Evolutionary conservation across 139 green algal species (phyloP).

Genomic region (Pseudopediastrum boryanum): DNA sequence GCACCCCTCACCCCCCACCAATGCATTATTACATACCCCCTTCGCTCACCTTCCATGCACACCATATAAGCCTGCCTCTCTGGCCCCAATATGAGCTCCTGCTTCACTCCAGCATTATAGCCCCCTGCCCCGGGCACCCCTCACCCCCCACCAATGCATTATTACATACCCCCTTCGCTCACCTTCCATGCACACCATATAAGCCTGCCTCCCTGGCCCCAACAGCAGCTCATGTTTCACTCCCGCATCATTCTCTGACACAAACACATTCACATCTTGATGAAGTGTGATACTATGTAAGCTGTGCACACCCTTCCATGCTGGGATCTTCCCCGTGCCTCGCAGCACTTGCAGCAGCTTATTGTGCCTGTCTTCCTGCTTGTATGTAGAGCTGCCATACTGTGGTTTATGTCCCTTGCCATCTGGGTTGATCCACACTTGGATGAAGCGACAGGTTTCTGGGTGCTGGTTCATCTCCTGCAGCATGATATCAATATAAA

Average conservation of each 20-base stretch:
- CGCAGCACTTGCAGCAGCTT: constrained; percentile 73
- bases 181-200: constrained; percentile 37
- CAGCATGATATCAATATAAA: not conserved
- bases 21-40: not conserved
- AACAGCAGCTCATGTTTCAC: constrained; percentile 46
- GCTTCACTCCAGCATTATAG: constrained; percentile 48
- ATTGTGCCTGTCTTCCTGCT: constrained; percentile 67
- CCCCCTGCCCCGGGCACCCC: too few relatives aligned
- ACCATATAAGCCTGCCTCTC: constrained; percentile 47
- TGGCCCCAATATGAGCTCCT: constrained; percentile 46
- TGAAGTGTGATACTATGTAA: constrained; percentile 50
- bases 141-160: not conserved
- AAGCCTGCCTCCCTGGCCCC: constrained; percentile 44
- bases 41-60: constrained; percentile 29
- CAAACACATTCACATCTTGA: constrained; percentile 78
- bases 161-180: too few relatives aligned
- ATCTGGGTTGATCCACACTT: constrained; percentile 82
- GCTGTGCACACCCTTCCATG: constrained; percentile 33
- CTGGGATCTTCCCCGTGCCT: constrained; percentile 44
- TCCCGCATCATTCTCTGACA: constrained; percentile 66
- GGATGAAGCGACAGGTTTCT: constrained; percentile 74
- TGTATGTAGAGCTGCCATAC: constrained; percentile 48
- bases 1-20: not conserved
- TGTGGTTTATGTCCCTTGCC: constrained; percentile 65
- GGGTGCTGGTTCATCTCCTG: constrained; percentile 80